Base-by-base conservation (phyloP, 208 protist species). In the Trypanosoma caninum region DNA sequence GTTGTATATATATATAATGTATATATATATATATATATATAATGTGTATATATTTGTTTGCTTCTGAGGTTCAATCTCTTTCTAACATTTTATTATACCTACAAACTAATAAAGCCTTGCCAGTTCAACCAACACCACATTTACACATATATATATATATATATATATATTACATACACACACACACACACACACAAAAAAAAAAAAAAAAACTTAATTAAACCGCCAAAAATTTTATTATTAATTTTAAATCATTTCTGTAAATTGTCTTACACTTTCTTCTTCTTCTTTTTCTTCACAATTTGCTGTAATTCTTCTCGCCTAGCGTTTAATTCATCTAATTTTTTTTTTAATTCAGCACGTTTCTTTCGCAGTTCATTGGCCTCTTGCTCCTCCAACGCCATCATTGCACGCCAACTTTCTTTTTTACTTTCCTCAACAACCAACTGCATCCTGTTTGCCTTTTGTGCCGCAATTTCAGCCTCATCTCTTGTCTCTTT, bases 391-490 rank as follows among this genome's bases (percentile, higher is more conserved):
- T 33, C 33, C 28, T 61, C 48, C 16, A 50, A 6, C 46, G 60
- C 30, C 7, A 81, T 27, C 44, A 59, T 66, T 34, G 52, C 48
- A 42, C 63, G 31, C 59, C 66, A 72, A 35, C 60, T 61, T 0
- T 10, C 30, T 9, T 59, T 64, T 40, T 84, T 80, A 41, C 71
- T 77, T 14, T 63, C 69, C 1, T 45, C 60, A 13, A 89, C 69
- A 35, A 55, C 48, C 44, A 48, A 56, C 62, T 79, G 57, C 78
- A 88, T 88, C 40, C 65, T 57, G 22, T 50, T 60, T 5, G 79
- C 56, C 47, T 72, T 60, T 37, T 64, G 25, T n/a, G 41, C 60
- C 0, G 56, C 50, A 10, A 37, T 67, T 23, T 69, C 60, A 3
- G 56, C 41, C 25, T 65, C 54, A 16, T 59, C 37, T 59, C 70